Evolutionary conservation across 306 rosid species (phyloP).

Genomic region (Castanea crenata): DNA sequence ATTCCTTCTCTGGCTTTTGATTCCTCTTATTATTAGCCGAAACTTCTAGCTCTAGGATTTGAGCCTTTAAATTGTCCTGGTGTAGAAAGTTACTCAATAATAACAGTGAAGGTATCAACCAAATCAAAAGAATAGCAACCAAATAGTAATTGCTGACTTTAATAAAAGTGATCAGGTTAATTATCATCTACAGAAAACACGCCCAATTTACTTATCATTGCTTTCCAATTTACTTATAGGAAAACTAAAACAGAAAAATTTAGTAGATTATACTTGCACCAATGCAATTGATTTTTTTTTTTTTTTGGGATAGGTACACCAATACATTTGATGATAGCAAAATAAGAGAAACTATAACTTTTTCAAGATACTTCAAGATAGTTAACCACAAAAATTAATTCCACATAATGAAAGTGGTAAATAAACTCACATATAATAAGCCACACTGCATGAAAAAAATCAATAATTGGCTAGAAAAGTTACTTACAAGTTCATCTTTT

Average conservation of each 20-base stretch:
- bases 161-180: no score
- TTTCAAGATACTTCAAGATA: not conserved
- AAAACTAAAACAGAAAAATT: not conserved
- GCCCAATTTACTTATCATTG: not conserved
- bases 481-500: no score
- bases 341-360: no score
- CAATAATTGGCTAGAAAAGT: not conserved
- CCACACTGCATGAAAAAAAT: not conserved
- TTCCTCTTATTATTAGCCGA: no score
- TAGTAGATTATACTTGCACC: not conserved
- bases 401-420: not conserved
- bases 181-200: not conserved
- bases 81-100: not conserved
- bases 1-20: no score
- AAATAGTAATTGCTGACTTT: not conserved
- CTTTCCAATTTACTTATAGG: not conserved
- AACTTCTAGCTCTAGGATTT: constrained; percentile 33
- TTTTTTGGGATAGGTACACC: no score
- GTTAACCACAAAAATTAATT: not conserved
- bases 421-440: not conserved
- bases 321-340: no score
- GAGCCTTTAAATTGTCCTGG: constrained; percentile 50
- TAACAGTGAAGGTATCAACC: not conserved
- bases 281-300: no score
- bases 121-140: no score